Evolutionary conservation across 2,329 filamentous ascomycete species (phyloP).

Genomic region (Acephala macrosclerotiorum): DNA sequence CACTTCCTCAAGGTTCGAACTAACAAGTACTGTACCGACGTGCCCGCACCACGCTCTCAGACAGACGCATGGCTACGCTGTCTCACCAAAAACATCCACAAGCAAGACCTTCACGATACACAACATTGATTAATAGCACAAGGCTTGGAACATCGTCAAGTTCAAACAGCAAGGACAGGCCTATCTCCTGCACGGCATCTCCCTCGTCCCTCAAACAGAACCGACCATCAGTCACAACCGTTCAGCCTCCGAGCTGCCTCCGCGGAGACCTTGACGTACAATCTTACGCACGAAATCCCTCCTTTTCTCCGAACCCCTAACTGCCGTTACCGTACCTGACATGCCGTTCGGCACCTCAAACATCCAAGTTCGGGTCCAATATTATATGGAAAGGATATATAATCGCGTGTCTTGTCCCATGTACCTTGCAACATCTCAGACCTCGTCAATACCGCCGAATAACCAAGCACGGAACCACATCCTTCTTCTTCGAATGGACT

Average conservation of each 20-base stretch:
- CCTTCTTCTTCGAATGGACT: too few relatives aligned
- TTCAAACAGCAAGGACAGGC: background rate
- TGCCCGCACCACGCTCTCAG: background rate
- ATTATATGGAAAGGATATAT: background rate
- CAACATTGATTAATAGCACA: background rate
- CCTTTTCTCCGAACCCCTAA: background rate
- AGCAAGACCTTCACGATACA: background rate
- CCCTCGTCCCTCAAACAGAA: background rate
- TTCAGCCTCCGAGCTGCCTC: background rate
- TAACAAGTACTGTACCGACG: background rate
- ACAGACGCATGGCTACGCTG: background rate
- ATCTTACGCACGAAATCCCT: background rate
- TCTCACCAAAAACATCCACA: slow-evolving; percentile 1
- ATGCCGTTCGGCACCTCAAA: background rate
- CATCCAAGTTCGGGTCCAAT: too few relatives aligned
- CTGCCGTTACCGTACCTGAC: background rate
- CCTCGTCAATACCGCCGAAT: background rate
- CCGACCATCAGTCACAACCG: background rate
- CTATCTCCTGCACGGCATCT: slow-evolving; percentile 2
- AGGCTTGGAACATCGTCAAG: background rate
- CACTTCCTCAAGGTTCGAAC: background rate
- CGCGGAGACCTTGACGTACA: background rate
- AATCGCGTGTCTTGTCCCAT: background rate
- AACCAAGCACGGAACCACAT: background rate
- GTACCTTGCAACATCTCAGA: background rate